Conservation (phyloP, 148 eudicot genomes). For the Arbutus unedo region DNA sequence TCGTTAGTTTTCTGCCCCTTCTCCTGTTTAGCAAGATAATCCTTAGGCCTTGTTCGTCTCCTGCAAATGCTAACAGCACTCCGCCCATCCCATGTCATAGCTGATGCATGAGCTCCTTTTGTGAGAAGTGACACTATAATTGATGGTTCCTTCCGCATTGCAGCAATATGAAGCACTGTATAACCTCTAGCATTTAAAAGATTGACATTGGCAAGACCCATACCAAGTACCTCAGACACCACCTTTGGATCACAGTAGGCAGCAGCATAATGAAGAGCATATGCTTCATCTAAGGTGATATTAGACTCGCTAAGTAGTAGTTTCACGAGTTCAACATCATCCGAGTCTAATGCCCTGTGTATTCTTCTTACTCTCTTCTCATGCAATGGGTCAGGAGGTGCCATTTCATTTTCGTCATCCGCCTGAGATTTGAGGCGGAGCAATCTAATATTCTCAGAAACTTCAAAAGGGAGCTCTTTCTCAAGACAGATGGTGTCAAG, state of each 20-base stretch:
- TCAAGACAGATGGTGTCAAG: slow-evolving; percentile 35
- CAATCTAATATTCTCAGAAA: slow-evolving; percentile 29
- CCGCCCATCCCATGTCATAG: slow-evolving; percentile 36
- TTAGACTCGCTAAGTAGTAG: slow-evolving; percentile 39
- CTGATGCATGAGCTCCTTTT: slow-evolving; percentile 39
- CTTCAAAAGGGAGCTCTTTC: slow-evolving; percentile 40
- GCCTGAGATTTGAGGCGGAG: slow-evolving; percentile 22
- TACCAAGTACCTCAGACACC: slow-evolving; percentile 41
- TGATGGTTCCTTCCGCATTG: slow-evolving; percentile 49
- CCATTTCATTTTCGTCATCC: slow-evolving; percentile 16
- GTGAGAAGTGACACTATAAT: slow-evolving; percentile 39
- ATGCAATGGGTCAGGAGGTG: slow-evolving; percentile 22
- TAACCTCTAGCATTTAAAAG: slow-evolving; percentile 37
- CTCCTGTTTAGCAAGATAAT: slow-evolving; percentile 35
- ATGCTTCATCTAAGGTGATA: slow-evolving; percentile 43
- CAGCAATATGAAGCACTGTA: slow-evolving; percentile 56
- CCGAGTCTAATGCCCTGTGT: slow-evolving; percentile 46
- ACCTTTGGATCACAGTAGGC: slow-evolving; percentile 52
- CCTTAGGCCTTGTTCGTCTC: slow-evolving; percentile 45
- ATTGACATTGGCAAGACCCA: slow-evolving; percentile 40
- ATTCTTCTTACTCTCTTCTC: slow-evolving; percentile 40
- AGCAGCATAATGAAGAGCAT: slow-evolving; percentile 50
- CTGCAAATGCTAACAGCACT: slow-evolving; percentile 41
- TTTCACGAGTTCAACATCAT: slow-evolving; percentile 47
- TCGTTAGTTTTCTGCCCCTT: slow-evolving; percentile 45